Evolutionary conservation across 2,329 filamentous ascomycete species (phyloP), one percentile per base, ranked within the genome.

Genomic region (Raffaelea deltoideospora): DNA sequence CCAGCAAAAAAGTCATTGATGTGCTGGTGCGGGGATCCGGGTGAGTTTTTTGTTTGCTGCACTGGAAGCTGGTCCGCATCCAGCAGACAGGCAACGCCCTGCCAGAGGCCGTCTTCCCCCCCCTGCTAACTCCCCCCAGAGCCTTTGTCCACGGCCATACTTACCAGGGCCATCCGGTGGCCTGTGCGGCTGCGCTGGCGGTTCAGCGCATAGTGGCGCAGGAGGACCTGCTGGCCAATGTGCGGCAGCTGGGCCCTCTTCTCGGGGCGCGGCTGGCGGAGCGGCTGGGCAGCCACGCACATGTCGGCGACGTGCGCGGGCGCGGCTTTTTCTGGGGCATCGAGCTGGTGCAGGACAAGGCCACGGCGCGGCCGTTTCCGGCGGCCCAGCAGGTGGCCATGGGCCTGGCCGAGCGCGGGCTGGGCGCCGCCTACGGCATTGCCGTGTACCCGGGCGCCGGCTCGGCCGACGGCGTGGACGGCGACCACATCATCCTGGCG

Each of bases 401-500:
- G 51, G 40, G 44, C 8, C 43, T 60, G n/a, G 43, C 49, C 38
- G 54, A 53, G 37, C 45, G 50, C 8, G 56, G 53, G 6, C 34
- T 61, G 36, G 40, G 35, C 2, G 35, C 48, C 9, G 29, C 46
- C 7, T 57, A 61, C 33, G 50, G 53, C 1, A 47, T 67, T n/a
- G 53, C 55, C 8, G 49, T 83, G 3, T 84, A 83, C 49, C 72
- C 73, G 2, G 76, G 76, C 0, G 57, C 58, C 1, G 78, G 78
- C 2, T 73, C 72, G 0, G 69, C 61, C 0, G 74, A 66, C 45
- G 64, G 81, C 31, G 61, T 67, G 2, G 50, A 51, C 1, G 79
- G 80, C 10, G 81, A 87, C 48, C 77, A 83, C 51, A 59, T 84
- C 26, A 62, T 86, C 20, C 48, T 87, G 10, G 69, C 78, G 1